These are phyloP conservation scores for Plenodomus tracheiphilus DNA, from an alignment of 2,329 filamentous ascomycete species.

Conservation along the genomic window DNA sequence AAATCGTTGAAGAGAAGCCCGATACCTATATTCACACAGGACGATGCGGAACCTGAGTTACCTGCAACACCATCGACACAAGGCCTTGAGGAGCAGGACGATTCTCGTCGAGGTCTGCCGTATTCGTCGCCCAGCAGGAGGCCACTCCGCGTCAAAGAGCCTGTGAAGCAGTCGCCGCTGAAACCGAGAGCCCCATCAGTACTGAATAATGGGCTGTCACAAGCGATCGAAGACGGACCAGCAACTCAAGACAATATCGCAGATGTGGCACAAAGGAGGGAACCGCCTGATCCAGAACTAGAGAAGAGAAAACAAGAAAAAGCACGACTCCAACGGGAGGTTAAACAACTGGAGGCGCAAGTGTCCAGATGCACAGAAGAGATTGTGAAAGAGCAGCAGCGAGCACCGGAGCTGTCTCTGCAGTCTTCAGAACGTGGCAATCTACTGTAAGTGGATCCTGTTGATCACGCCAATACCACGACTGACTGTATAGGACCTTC, in stretches of 20 bases:
- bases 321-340: slow-evolving; percentile 28
- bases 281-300: slow-evolving; percentile 25
- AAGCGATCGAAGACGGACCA: slow-evolving; percentile 13
- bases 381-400: slow-evolving; percentile 31
- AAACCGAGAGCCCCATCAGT: slow-evolving; percentile 15
- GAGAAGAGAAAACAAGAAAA: slow-evolving; percentile 38
- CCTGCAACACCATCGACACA: slow-evolving; percentile 25
- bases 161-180: slow-evolving; percentile 16
- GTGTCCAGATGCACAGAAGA: slow-evolving; percentile 33
- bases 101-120: slow-evolving; percentile 23
- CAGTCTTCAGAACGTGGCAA: slow-evolving; percentile 24
- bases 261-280: slow-evolving; percentile 5
- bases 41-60: slow-evolving; percentile 23
- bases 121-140: slow-evolving; percentile 40
- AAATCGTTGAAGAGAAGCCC: neutral
- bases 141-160: slow-evolving; percentile 22
- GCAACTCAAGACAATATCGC: neutral
- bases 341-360: slow-evolving; percentile 38
- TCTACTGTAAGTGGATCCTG: slow-evolving; percentile 22
- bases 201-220: slow-evolving; percentile 13
- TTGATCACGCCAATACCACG: neutral
- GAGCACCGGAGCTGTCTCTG: slow-evolving; percentile 13
- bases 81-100: slow-evolving; percentile 18
- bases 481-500: slow-evolving; percentile 25
- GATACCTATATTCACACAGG: neutral